Percentiles rank a stretch among this genome's conserved stretches.
These are phyloP conservation scores for Sistotremastrum suecicum DNA, from an alignment of 768 basidiomycete genomes.

Conservation along the genomic window DNA sequence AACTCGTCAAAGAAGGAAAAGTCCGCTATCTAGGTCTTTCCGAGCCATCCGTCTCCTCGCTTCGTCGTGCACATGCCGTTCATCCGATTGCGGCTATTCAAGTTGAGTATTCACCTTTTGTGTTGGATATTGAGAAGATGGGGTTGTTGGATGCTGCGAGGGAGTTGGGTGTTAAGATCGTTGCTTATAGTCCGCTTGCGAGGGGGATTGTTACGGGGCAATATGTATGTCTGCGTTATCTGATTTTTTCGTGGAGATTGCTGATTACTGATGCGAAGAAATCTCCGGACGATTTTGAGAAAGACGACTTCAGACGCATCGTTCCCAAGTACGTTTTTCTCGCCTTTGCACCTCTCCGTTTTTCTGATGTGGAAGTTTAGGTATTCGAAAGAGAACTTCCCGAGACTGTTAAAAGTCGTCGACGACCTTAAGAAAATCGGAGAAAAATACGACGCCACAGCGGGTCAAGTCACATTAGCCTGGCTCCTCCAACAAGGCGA, in stretches of 20 bases:
- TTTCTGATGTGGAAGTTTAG: too few relatives aligned
- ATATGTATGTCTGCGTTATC: slow-evolving; percentile 16
- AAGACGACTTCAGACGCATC: slow-evolving; percentile 20
- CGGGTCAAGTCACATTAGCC: slow-evolving; percentile 34
- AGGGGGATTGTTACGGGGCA: slow-evolving; percentile 34
- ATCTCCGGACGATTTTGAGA: slow-evolving; percentile 27
- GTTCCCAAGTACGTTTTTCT: slow-evolving; percentile 18
- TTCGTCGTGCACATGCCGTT: slow-evolving; percentile 21
- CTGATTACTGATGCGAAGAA: too few relatives aligned
- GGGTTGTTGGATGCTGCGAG: slow-evolving; percentile 25
- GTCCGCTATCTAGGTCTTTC: slow-evolving; percentile 14
- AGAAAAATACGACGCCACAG: slow-evolving; percentile 24
- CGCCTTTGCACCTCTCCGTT: not conserved
- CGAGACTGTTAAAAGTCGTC: slow-evolving; percentile 27
- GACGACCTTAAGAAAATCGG: slow-evolving; percentile 22
- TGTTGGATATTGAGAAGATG: slow-evolving; percentile 29
- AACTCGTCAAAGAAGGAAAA: slow-evolving; percentile 22
- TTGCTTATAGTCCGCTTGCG: slow-evolving; percentile 36
- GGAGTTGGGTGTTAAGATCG: slow-evolving; percentile 30
- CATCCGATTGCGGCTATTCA: slow-evolving; percentile 31
- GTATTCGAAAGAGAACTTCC: slow-evolving; percentile 30
- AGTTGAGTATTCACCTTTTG: slow-evolving; percentile 31
- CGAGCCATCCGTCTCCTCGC: slow-evolving; percentile 11
- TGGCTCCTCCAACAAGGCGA: slow-evolving; percentile 34
- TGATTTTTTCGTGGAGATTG: too few relatives aligned